These are phyloP conservation scores for Acanthamoeba castellanii DNA, from an alignment of 208 protist genomes.

Conservation along the genomic window DNA sequence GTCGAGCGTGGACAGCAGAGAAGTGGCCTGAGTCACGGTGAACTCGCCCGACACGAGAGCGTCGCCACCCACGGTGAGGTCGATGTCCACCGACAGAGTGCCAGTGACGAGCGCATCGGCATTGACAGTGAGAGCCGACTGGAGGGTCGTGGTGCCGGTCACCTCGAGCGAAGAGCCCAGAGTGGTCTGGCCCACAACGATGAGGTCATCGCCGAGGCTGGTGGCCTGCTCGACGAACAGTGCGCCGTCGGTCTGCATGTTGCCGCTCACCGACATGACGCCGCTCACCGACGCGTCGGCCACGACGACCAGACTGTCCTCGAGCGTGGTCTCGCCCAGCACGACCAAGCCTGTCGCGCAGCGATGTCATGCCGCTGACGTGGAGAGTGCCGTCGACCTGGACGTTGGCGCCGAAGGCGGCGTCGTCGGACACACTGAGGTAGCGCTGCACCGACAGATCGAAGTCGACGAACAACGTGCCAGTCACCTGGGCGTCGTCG, in stretches of 20 bases:
- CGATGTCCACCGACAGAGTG: not conserved
- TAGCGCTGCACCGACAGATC: not conserved
- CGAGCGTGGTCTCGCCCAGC: not conserved
- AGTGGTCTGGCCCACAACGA: not conserved
- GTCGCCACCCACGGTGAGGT: not conserved
- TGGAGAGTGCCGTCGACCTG: not conserved
- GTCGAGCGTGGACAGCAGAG: not conserved
- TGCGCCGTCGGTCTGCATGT: not conserved
- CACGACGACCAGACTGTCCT: not conserved
- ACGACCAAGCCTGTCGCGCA: not conserved
- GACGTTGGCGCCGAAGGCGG: not conserved
- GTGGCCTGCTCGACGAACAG: not conserved
- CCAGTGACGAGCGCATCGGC: not conserved
- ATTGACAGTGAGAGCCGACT: not conserved
- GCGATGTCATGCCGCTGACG: not conserved
- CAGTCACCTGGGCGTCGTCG: not conserved
- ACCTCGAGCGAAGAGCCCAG: not conserved
- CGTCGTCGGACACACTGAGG: not conserved
- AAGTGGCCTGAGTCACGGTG: not conserved
- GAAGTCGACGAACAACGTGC: not conserved
- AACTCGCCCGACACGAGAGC: not conserved
- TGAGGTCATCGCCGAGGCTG: not conserved
- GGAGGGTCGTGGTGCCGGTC: not conserved
- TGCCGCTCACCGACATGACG: not conserved
- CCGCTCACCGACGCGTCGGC: not conserved